phyloP scores from a whole-genome alignment of 2,329 filamentous ascomycete species.

The Fusarium euwallaceae region DNA sequence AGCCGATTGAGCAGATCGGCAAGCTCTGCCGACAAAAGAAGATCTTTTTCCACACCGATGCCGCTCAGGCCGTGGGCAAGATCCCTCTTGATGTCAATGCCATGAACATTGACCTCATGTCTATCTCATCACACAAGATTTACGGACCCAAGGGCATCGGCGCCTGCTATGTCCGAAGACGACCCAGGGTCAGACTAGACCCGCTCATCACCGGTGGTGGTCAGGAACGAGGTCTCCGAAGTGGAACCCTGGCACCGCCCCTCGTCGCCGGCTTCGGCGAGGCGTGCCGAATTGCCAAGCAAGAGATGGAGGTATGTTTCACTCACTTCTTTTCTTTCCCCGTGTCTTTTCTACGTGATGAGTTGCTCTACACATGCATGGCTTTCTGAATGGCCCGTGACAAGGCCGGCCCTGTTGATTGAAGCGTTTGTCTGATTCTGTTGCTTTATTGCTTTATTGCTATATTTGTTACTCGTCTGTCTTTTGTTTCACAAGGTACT shows the following conservation, averaged over 20 bases:
- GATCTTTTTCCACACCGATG: constrained; percentile 98
- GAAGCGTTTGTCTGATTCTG: constrained; percentile 76
- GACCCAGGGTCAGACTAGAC: constrained; percentile 92
- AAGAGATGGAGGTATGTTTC: constrained; percentile 87
- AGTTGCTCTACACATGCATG: constrained; percentile 88
- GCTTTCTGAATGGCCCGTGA: constrained; percentile 85
- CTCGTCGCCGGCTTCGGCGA: constrained; percentile 94
- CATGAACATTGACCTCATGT: constrained; percentile 99
- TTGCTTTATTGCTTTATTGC: constrained; percentile 9
- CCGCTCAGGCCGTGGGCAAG: constrained; percentile 97
- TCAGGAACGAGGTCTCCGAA: constrained; percentile 94
- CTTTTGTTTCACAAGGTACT: constrained; percentile 23
- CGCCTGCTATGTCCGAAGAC: constrained; percentile 93
- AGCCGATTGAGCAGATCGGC: constrained; percentile 94
- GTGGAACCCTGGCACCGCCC: constrained; percentile 91
- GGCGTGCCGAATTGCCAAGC: constrained; percentile 89
- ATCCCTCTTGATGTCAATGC: constrained; percentile 96
- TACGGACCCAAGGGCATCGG: constrained; percentile 98
- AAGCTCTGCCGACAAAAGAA: constrained; percentile 91
- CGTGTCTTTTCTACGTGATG: constrained; percentile 69
- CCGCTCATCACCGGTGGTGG: constrained; percentile 97
- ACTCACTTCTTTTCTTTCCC: constrained; percentile 31
- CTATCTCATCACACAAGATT: constrained; percentile 98
- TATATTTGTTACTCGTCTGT: background rate
- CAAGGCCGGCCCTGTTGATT: constrained; percentile 69